Evolutionary conservation across 192 early-diverging fungal species (phyloP), one percentile per base, ranked within the genome.

Genomic region (Linnemannia schmuckeri): DNA sequence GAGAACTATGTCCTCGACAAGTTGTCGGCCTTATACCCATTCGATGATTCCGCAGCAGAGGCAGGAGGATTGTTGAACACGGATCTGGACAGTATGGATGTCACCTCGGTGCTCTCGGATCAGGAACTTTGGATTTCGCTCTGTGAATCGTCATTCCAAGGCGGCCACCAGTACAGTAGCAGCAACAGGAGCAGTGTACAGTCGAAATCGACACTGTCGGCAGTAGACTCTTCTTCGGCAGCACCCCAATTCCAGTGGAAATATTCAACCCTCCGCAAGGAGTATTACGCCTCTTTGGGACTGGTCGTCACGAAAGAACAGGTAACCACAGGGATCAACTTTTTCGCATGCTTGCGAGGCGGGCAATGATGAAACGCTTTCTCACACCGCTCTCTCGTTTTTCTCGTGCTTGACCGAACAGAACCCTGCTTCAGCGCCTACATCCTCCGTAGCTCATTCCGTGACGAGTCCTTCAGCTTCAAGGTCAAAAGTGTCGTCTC

Each of bases 201-300:
- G 30, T 71, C 30, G n/a, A 46, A 30, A 41, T 68, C 72, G n/a
- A 30, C 70, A 12, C 35, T 52, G 6, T 22, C 71, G 12, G 6
- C 22, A 18, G 46, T 30, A 15, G 47, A 78, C 2, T 46, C 66
- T 24, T 42, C 82, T 42, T 81, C 78, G 20, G 63, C 79, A 17
- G 83, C 82, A 40, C 80, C 83, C 17, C 89, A 82, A 35, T 90
- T 90, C 82, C 86, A 85, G 54, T 90, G 89, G 89, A 90, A 90
- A 72, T 41, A 83, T 40, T 90, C 89, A 1, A 61, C 72, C 13
- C 68, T 90, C 54, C 79, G 89, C 47, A 85, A 80, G 54, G 77
- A 88, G 22, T 90, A 83, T 72, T 90, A 90, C 57, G 77, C 83
- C 0, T 83, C 87, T 17, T 68, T 90, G 30, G 89, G 89, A 72